Conservation (phyloP, 345 rosid genomes). For the Corchorus capsularis region DNA sequence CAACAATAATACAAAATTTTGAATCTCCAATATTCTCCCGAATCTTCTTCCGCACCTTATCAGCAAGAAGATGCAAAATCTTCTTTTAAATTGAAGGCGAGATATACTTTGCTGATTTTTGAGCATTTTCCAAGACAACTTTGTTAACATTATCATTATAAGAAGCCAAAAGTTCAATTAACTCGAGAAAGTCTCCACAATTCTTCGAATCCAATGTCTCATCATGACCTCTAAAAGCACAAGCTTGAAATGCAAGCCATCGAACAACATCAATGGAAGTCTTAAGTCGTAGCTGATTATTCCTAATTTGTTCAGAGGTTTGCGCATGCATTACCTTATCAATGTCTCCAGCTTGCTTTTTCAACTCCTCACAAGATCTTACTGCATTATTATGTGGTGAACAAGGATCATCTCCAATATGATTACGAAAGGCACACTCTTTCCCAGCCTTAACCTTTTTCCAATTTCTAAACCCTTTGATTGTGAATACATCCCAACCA, state of each 20-base stretch:
- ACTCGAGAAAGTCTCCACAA: not conserved
- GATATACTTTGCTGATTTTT: not conserved
- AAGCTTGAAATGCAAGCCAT: slow-evolving; percentile 2
- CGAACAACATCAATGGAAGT: not conserved
- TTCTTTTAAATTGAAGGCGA: not conserved
- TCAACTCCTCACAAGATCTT: not conserved
- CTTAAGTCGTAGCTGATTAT: not conserved
- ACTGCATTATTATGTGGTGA: not conserved
- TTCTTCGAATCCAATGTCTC: not conserved
- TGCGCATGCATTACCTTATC: not conserved
- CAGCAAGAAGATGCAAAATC: not conserved
- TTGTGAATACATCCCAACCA: not conserved
- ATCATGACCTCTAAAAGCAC: slow-evolving; percentile 16
- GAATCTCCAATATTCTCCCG: not conserved
- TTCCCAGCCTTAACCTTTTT: not conserved
- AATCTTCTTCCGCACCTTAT: not conserved
- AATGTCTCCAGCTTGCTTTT: not conserved
- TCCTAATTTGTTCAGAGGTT: not conserved
- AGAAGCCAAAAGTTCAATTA: not conserved
- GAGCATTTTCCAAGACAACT: not conserved
- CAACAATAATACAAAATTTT: not conserved
- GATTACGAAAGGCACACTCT: not conserved
- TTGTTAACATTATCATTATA: not conserved
- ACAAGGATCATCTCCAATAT: not conserved
- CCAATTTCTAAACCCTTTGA: not conserved